These are phyloP conservation scores for Polyrhizophydium stewartii DNA, from an alignment of 371 early-diverging fungal species.

Conservation along the genomic window DNA sequence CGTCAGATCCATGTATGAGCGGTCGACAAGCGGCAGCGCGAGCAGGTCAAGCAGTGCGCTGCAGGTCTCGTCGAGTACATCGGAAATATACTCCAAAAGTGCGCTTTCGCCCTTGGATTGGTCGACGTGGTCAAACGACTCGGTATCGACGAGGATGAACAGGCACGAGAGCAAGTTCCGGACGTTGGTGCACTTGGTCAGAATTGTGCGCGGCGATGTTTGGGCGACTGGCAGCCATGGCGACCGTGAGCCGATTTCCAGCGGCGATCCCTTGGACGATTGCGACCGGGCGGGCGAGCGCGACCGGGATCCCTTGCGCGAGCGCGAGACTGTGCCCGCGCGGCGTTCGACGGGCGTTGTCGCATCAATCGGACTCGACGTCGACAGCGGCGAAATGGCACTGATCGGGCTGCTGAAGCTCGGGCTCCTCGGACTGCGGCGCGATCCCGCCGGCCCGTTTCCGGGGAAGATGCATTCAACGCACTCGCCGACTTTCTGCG, in stretches of 20 bases:
- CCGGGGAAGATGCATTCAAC: neutral
- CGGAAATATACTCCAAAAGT: slow-evolving; percentile 1
- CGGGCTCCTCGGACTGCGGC: too few species aligned
- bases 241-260: too few species aligned
- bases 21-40: slow-evolving; percentile 5
- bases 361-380: too few species aligned
- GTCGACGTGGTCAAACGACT: slow-evolving; percentile 6
- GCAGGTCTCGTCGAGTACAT: slow-evolving; percentile 7
- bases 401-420: too few species aligned
- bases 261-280: too few species aligned
- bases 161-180: neutral
- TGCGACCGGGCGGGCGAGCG: too few species aligned
- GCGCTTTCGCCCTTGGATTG: neutral
- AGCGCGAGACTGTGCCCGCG: neutral
- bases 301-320: neutral
- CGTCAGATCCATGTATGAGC: neutral
- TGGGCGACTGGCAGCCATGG: too few species aligned
- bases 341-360: neutral
- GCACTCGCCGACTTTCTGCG: neutral
- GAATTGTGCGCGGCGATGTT: neutral
- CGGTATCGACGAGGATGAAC: neutral
- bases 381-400: too few species aligned
- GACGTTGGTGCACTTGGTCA: neutral
- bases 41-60: slow-evolving; percentile 8
- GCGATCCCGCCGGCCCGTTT: too few species aligned